phyloP scores from a whole-genome alignment of 164 flowering plant genomes.

The Vitis rotundifolia region DNA sequence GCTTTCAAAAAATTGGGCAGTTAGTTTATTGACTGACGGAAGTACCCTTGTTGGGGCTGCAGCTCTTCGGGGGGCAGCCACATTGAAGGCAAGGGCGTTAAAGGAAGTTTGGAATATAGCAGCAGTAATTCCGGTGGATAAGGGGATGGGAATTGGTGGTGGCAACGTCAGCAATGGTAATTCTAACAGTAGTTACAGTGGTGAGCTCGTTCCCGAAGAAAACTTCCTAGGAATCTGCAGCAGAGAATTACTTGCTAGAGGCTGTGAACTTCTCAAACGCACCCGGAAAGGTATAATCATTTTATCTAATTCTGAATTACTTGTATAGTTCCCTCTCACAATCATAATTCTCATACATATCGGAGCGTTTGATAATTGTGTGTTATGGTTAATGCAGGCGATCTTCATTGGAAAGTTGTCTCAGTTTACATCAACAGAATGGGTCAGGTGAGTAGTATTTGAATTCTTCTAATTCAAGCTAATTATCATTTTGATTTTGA shows the following conservation, averaged over 20 bases:
- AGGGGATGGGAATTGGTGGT: constrained; percentile 46
- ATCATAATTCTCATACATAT: no score
- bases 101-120: constrained; percentile 98
- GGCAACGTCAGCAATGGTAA: constrained; percentile 41
- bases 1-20: neutral
- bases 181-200: constrained; percentile 64
- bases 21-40: neutral
- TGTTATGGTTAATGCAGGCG: constrained; percentile 56
- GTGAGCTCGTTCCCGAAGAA: constrained; percentile 75
- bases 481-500: neutral
- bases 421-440: constrained; percentile 85
- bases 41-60: constrained; percentile 4
- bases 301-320: no score
- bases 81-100: constrained; percentile 87
- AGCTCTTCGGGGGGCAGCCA: constrained; percentile 96
- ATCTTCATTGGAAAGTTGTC: constrained; percentile 97
- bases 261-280: constrained; percentile 89
- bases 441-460: constrained; percentile 61
- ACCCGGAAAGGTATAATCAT: constrained; percentile 75
- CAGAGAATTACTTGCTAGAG: constrained; percentile 78
- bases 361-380: neutral
- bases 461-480: neutral
- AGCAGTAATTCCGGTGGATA: constrained; percentile 84
- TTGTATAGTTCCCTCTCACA: no score
- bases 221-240: constrained; percentile 81